Evolutionary conservation across 768 basidiomycete species (phyloP), one percentile per base, ranked within the genome.

Genomic region (Suillus luteus): DNA sequence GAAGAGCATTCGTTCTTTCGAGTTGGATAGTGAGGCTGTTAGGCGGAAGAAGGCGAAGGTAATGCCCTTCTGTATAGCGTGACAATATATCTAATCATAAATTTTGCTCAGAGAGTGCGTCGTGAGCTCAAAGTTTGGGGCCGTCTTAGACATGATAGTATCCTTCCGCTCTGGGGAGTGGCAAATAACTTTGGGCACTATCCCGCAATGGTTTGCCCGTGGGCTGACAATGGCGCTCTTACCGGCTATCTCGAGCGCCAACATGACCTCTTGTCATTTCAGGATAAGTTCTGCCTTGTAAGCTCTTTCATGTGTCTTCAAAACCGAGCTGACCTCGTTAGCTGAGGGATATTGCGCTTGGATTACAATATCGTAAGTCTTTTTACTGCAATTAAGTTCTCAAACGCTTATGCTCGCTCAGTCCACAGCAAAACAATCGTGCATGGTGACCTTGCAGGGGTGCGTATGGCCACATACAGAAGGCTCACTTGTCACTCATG

Each of bases 41-140:
- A 12, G 12, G 11, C 22, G 12, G 3, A 37, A 8, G 37, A 61
- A 38, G 35, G 11, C 48, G 22, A 52, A 51, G 48, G 49, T 22
- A 24, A 7, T 24, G 12, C n/a, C 48, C 12, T 49, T 22, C 6
- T 49, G 0, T 14, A 24, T 49, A 12, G 5, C 22, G 2, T 49
- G 48, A 24, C 12, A 24, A 24, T 49, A 10, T 24, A 49, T 49
- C 22, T 14, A 24, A 49, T 40, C n/a, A 24, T 7, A 5, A n/a
- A 24, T 9, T 62, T 11, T 4, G 31, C 22, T 24, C 27, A 70
- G 71, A 44, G 66, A 24, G 55, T 72, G 24, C 63, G 62, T 35
- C 65, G 66, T 14, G 71, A 69, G 54, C 62, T 72, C 41, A 64
- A 59, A 19, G 69, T 70, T 6, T 71, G 71, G 71, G 62, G 59